Percentiles rank a stretch among this genome's conserved stretches.
Evolutionary conservation across 257 asterid genomes (phyloP).

Genomic region (Solanum appendiculatum): DNA sequence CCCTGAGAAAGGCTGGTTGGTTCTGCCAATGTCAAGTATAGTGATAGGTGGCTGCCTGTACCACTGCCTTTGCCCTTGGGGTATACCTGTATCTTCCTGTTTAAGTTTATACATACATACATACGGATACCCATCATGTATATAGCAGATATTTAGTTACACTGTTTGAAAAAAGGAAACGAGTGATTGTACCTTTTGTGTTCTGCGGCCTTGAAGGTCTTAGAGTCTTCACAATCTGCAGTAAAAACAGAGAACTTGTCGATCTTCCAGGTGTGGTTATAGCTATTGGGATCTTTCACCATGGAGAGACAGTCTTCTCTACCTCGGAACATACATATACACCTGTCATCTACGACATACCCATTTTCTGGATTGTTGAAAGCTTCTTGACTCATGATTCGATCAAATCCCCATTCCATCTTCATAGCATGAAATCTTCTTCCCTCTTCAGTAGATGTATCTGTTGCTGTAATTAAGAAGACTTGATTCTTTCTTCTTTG

Average conservation of each 20-base stretch:
- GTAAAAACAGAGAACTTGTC: slow-evolving; percentile 14
- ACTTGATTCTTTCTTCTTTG: background rate
- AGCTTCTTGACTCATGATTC: slow-evolving; percentile 32
- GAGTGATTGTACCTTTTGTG: background rate
- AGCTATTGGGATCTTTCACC: slow-evolving; percentile 40
- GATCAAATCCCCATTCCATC: slow-evolving; percentile 49
- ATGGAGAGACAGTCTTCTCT: slow-evolving; percentile 45
- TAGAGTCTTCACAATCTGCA: slow-evolving; percentile 32
- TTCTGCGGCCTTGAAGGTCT: slow-evolving; percentile 25
- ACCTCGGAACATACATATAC: slow-evolving; percentile 29
- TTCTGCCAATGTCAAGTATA: slow-evolving; percentile 48
- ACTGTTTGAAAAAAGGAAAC: background rate
- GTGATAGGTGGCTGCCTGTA: slow-evolving; percentile 28
- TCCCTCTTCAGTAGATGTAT: slow-evolving; percentile 7
- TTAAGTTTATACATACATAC: background rate
- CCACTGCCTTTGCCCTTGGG: slow-evolving; percentile 60
- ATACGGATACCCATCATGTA: background rate
- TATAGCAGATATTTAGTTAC: background rate
- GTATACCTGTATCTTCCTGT: slow-evolving; percentile 58
- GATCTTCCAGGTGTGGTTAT: slow-evolving; percentile 36
- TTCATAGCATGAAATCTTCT: slow-evolving; percentile 47
- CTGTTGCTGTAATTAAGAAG: background rate
- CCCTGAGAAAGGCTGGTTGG: slow-evolving; percentile 30
- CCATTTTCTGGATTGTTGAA: slow-evolving; percentile 46
- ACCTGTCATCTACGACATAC: slow-evolving; percentile 37